Evolutionary conservation across 768 basidiomycete genomes (phyloP).

Genomic region (Crassisporium funariophilum): DNA sequence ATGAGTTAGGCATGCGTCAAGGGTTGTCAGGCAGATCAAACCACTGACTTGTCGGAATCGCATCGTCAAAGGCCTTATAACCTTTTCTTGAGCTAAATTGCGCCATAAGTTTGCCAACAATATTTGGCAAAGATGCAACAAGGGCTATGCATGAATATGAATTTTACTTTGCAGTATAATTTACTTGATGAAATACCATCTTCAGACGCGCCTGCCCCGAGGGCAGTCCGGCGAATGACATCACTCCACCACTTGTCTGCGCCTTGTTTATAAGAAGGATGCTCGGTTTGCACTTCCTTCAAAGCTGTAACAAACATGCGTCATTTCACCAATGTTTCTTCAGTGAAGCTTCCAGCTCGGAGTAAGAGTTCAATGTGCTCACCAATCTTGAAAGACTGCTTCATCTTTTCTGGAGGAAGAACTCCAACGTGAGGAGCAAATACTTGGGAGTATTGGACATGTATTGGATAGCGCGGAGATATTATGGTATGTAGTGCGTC

Average conservation of each 20-base stretch:
- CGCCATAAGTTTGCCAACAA: conserved; percentile 61
- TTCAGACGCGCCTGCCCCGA: conserved; percentile 71
- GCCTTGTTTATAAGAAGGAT: conserved; percentile 60
- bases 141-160: conserved; percentile 43
- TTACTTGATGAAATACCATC: conserved; percentile 39
- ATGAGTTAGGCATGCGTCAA: neutral
- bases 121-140: conserved; percentile 50
- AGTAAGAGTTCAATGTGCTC: conserved; percentile 11
- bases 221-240: conserved; percentile 72
- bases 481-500: conserved; percentile 80
- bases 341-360: neutral
- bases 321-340: neutral
- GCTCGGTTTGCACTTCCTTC: conserved; percentile 51
- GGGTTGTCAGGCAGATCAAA: neutral
- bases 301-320: conserved; percentile 33
- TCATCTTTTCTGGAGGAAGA: conserved; percentile 54
- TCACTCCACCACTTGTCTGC: conserved; percentile 74
- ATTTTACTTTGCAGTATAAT: neutral
- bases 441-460: conserved; percentile 63
- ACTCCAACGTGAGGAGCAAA: conserved; percentile 70
- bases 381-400: conserved; percentile 64
- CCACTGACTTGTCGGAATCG: conserved; percentile 31
- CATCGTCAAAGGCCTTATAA: conserved; percentile 46
- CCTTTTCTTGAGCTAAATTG: conserved; percentile 74
- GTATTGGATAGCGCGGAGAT: conserved; percentile 65